Percentiles rank a stretch among this genome's conserved stretches.
Conservation (phyloP, 2,329 filamentous ascomycete genomes). For the Xylaria arbuscula region DNA sequence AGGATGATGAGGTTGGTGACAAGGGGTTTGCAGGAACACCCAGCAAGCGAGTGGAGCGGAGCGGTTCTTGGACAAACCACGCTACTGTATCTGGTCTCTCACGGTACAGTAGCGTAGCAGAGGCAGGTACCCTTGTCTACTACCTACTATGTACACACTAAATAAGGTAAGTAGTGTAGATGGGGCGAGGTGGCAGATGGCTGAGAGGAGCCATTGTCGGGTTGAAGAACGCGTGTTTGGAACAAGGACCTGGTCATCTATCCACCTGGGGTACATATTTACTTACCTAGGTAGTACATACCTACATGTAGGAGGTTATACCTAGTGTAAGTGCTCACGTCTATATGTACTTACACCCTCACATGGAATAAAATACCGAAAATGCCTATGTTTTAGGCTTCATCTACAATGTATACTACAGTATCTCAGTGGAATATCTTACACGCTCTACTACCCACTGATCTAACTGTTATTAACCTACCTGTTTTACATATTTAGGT, state of each 20-base stretch:
- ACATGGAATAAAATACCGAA: too few species aligned
- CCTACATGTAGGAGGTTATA: too few species aligned
- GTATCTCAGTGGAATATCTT: too few species aligned
- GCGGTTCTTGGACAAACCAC: constrained; percentile 32
- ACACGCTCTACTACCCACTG: too few species aligned
- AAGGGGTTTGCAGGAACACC: constrained; percentile 38
- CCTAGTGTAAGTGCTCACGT: too few species aligned
- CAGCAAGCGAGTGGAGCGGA: constrained; percentile 35
- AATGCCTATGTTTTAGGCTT: too few species aligned
- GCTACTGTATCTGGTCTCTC: background rate
- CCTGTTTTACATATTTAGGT: too few species aligned
- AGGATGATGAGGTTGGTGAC: constrained; percentile 36
- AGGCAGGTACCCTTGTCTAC: background rate
- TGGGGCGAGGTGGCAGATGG: constrained; percentile 34
- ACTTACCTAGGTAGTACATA: background rate
- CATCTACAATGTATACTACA: too few species aligned
- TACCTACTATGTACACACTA: too few species aligned
- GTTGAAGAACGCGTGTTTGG: constrained; percentile 32
- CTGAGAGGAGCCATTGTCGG: constrained; percentile 36
- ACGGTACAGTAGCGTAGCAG: too few species aligned
- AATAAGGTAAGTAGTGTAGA: background rate
- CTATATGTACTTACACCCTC: too few species aligned
- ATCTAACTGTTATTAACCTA: too few species aligned
- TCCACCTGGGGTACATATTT: background rate
- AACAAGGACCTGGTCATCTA: constrained; percentile 22